Evolutionary conservation across 768 basidiomycete genomes (phyloP).

Genomic region (Symmetrospora coprosmae): DNA sequence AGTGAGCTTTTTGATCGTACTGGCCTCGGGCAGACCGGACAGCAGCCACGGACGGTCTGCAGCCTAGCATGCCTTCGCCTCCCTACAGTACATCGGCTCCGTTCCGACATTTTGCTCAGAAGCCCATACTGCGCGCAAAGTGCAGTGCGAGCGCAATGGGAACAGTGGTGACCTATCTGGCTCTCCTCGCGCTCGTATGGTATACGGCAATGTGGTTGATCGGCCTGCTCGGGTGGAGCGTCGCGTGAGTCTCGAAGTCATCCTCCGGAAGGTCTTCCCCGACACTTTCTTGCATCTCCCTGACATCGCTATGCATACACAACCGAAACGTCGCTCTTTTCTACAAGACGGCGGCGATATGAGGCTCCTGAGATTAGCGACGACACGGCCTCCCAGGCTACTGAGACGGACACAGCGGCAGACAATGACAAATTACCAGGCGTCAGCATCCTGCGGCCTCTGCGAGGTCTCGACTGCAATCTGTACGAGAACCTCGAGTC

Average conservation of each 20-base stretch:
- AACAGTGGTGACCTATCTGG: neutral
- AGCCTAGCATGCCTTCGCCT: no score
- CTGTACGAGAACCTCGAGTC: slow-evolving; percentile 92
- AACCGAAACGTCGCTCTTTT: neutral
- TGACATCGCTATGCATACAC: no score
- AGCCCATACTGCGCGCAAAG: no score
- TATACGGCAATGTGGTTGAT: slow-evolving; percentile 52
- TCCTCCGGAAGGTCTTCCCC: no score
- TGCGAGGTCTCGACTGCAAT: slow-evolving; percentile 89
- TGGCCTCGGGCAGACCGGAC: no score
- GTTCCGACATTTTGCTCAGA: no score
- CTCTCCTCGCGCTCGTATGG: slow-evolving; percentile 40
- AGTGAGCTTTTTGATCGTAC: no score
- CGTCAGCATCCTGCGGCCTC: slow-evolving; percentile 81
- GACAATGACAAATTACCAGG: slow-evolving; percentile 49
- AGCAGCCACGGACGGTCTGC: no score
- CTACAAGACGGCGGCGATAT: neutral
- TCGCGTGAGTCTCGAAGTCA: no score
- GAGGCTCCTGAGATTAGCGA: neutral
- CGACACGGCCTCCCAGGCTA: neutral
- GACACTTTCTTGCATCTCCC: no score
- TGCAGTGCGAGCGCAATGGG: no score
- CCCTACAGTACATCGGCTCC: no score
- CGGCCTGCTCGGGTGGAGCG: slow-evolving; percentile 51
- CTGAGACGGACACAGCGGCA: neutral